Base-by-base conservation (phyloP, 2,329 filamentous ascomycete species). In the Sphaerulina populicola region DNA sequence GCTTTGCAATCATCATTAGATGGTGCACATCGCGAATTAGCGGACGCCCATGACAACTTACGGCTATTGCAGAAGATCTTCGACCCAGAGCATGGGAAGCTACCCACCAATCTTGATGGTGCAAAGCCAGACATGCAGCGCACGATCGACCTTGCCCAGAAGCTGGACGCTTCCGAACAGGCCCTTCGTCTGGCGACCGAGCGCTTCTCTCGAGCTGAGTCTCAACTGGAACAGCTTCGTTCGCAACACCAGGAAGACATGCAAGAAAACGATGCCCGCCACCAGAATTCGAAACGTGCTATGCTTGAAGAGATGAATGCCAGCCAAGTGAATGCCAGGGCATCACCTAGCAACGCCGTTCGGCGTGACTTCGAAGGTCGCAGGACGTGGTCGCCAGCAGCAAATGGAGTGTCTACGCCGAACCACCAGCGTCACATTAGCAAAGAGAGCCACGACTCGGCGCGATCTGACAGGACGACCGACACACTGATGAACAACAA, bases 131-230 rank as follows among this genome's bases (percentile, higher is more conserved):
- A 88, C 75, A 71, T 94, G 30, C 72, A 73, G 1, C 75, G 74
- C 53, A 77, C 79, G 18, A 74, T 94, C 54, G 85, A 94, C 62
- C 76, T 97, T 39, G 87, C 88, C 10, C 82, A 88, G 58, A 88
- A 93, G 66, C 78, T 97, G 6, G 88, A 96, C 62, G 82, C 88
- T 47, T 77, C 90, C n/a, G 89, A 95, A 62, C 86, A 91, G 64
- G 89, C 89, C 54, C 77, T 97, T 29, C 83, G 88, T 21, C 80
- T 94, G 18, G 87, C 93, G 49, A 83, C 83, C 11, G 87, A 93
- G 57, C 88, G 83, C 43, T 85, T 88, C 57, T 76, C 79, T 29
- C 87, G 88, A 60, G 89, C 90, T 5, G 93, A 97, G 69, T 77
- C 79, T 15, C 89, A 96, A 65, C 71, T 97, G 36, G 77, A 81